Percentiles rank a stretch among this genome's conserved stretches.
Evolutionary conservation across 352 stramenopile genomes (phyloP).

Genomic region (Pythium plurisporium): DNA sequence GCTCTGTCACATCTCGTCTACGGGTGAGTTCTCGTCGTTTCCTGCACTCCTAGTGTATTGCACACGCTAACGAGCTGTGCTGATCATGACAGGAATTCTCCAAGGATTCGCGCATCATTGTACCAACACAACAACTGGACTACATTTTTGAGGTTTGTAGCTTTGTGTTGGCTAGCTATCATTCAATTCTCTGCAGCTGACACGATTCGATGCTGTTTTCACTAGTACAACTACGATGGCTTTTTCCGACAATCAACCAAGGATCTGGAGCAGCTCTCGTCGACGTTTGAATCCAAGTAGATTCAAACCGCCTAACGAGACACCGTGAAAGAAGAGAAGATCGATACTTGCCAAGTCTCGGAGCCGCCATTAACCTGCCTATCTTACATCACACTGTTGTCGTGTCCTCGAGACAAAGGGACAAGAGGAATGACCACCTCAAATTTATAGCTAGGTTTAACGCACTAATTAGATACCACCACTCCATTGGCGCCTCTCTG

Average conservation of each 20-base stretch:
- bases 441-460: conserved; percentile 23
- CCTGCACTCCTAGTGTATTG: neutral
- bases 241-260: conserved; percentile 79
- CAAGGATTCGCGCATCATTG: conserved; percentile 60
- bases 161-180: neutral
- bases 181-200: neutral
- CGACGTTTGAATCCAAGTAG: conserved; percentile 64
- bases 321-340: no score
- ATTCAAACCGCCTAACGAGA: no score
- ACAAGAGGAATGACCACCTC: neutral
- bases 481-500: neutral
- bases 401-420: neutral
- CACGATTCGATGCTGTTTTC: conserved; percentile 6
- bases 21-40: conserved; percentile 33
- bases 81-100: conserved; percentile 48
- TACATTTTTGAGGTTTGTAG: conserved; percentile 86
- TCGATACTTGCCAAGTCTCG: no score
- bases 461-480: conserved; percentile 19
- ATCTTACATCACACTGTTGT: no score
- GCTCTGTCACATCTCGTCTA: conserved; percentile 56
- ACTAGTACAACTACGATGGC: conserved; percentile 80
- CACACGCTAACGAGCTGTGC: neutral
- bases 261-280: conserved; percentile 60
- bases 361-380: no score
- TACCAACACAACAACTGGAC: conserved; percentile 73